Conservation (phyloP, 129 eudicot species). For the Solidago caesia region DNA sequence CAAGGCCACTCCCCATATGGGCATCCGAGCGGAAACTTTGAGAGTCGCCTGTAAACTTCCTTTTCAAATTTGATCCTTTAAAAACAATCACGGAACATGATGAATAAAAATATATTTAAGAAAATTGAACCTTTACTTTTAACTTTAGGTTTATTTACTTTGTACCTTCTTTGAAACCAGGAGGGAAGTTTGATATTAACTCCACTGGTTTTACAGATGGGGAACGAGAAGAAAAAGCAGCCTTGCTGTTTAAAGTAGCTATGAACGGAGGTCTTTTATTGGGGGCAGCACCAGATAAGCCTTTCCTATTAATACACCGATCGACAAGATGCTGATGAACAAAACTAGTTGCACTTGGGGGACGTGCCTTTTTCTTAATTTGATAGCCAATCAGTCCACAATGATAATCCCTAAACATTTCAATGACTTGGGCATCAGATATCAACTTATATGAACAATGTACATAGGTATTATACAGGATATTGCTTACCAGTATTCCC, state of each 20-base stretch:
- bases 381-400: slow-evolving; percentile 86
- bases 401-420: slow-evolving; percentile 83
- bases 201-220: slow-evolving; percentile 23
- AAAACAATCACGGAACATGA: slow-evolving; percentile 11
- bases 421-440: slow-evolving; percentile 14
- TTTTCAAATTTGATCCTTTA: slow-evolving; percentile 40
- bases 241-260: slow-evolving; percentile 26
- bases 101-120: not conserved
- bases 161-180: slow-evolving; percentile 38
- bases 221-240: slow-evolving; percentile 26
- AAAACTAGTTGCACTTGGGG: slow-evolving; percentile 30
- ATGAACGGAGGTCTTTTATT: slow-evolving; percentile 21
- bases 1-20: slow-evolving; percentile 11
- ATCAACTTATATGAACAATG: slow-evolving; percentile 6
- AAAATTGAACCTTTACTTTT: not conserved
- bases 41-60: slow-evolving; percentile 29
- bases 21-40: slow-evolving; percentile 8
- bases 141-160: not conserved
- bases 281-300: slow-evolving; percentile 23
- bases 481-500: slow-evolving; percentile 71
- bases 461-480: not conserved
- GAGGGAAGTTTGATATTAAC: slow-evolving; percentile 15
- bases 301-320: slow-evolving; percentile 33
- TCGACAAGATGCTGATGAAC: slow-evolving; percentile 34
- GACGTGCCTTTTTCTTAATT: slow-evolving; percentile 48